Evolutionary conservation across 2,329 filamentous ascomycete genomes (phyloP).

Genomic region (Phyllosticta citriasiana): DNA sequence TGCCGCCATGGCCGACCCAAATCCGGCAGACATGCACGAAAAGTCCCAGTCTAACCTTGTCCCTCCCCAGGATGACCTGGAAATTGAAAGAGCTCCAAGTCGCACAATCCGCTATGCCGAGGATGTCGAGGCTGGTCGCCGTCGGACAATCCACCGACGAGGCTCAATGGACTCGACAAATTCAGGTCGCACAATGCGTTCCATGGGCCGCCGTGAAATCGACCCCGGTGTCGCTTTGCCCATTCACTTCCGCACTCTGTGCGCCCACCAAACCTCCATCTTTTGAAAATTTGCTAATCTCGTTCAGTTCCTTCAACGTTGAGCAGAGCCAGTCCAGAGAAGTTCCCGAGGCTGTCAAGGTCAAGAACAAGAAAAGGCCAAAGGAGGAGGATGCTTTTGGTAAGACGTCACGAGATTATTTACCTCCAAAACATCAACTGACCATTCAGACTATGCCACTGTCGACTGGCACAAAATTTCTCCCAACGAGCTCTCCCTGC

Average conservation of each 20-base stretch:
- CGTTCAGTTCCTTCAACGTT: constrained; percentile 31
- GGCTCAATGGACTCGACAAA: constrained; percentile 16
- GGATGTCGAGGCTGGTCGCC: constrained; percentile 24
- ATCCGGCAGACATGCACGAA: neutral
- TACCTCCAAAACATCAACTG: constrained; percentile 12
- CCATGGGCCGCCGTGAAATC: constrained; percentile 28
- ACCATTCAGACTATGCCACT: constrained; percentile 31
- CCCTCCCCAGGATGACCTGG: neutral
- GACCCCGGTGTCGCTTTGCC: constrained; percentile 34
- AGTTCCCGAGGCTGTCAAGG: constrained; percentile 12
- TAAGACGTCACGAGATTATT: constrained; percentile 12
- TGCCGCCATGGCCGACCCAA: neutral
- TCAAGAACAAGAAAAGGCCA: constrained; percentile 19
- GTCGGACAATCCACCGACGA: constrained; percentile 14
- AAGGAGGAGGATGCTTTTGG: constrained; percentile 26
- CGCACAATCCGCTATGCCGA: constrained; percentile 21
- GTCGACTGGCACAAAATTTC: constrained; percentile 60
- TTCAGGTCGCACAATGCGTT: constrained; percentile 26
- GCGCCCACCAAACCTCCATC: neutral
- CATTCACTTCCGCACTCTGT: constrained; percentile 34
- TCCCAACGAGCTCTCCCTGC: constrained; percentile 47
- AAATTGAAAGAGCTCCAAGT: neutral
- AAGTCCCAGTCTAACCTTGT: neutral
- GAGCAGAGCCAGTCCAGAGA: constrained; percentile 23
- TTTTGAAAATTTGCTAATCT: constrained; percentile 5